Evolutionary conservation across 805 yeast genomes (phyloP).

Genomic region (Tetrapisispora nanseiensis): DNA sequence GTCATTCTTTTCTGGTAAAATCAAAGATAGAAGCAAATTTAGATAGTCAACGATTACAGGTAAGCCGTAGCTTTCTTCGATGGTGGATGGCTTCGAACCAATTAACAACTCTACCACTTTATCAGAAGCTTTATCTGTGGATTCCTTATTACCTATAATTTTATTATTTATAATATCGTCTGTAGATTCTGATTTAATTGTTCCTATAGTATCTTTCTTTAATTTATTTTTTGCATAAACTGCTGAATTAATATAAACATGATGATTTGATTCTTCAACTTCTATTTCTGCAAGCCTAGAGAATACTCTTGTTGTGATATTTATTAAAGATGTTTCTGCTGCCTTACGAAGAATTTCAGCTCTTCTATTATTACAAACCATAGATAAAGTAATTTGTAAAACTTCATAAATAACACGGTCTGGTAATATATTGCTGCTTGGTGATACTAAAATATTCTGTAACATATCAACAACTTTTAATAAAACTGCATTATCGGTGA

Average conservation of each 20-base stretch:
- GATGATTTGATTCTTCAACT: slow-evolving; percentile 6
- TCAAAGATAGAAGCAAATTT: slow-evolving; percentile 64
- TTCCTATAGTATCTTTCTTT: slow-evolving; percentile 16
- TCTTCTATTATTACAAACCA: slow-evolving; percentile 87
- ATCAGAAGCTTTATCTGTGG: background rate
- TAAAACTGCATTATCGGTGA: slow-evolving; percentile 83
- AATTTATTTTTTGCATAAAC: slow-evolving; percentile 12
- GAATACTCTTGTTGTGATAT: slow-evolving; percentile 63
- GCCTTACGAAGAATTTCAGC: slow-evolving; percentile 82
- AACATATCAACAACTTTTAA: slow-evolving; percentile 71
- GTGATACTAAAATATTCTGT: slow-evolving; percentile 57
- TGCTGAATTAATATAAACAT: slow-evolving; percentile 17
- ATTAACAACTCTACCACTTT: slow-evolving; percentile 2
- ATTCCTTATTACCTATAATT: background rate
- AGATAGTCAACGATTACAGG: slow-evolving; percentile 67
- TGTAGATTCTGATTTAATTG: background rate
- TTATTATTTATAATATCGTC: background rate
- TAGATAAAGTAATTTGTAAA: slow-evolving; percentile 79
- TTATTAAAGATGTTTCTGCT: slow-evolving; percentile 72
- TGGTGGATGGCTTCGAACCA: background rate
- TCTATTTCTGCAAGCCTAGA: slow-evolving; percentile 40
- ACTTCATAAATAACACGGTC: slow-evolving; percentile 83
- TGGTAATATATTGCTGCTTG: slow-evolving; percentile 54
- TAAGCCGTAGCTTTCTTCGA: slow-evolving; percentile 48
- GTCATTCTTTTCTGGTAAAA: slow-evolving; percentile 69